phyloP scores from a whole-genome alignment of 148 eudicot genomes.

The Talinum fruticosum region DNA sequence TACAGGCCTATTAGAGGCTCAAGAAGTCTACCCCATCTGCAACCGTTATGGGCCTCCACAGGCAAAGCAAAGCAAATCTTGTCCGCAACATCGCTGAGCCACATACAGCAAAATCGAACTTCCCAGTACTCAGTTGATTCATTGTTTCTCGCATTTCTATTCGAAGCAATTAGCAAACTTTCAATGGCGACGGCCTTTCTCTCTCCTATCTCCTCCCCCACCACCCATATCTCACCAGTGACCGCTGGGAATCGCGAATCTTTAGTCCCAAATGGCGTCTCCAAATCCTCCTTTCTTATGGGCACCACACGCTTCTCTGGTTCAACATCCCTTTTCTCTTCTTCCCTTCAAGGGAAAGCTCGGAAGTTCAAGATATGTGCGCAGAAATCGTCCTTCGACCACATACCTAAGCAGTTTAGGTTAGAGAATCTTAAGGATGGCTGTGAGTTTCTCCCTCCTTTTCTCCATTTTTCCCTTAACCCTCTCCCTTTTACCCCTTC shows the following conservation, averaged over 20 bases:
- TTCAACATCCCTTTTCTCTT: constrained; percentile 26
- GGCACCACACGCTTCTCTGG: constrained; percentile 31
- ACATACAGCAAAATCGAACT: too few relatives aligned
- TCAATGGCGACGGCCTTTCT: constrained; percentile 58
- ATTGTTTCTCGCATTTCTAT: too few relatives aligned
- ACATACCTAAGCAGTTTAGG: constrained; percentile 72
- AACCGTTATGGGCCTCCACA: too few relatives aligned
- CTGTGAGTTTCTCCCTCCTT: constrained; percentile 38
- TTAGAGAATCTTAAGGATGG: constrained; percentile 70
- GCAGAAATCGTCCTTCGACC: constrained; percentile 44
- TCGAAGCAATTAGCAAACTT: too few relatives aligned
- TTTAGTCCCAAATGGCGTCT: constrained; percentile 19
- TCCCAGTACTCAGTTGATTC: too few relatives aligned
- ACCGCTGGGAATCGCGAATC: constrained; percentile 27
- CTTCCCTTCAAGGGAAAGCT: constrained; percentile 21
- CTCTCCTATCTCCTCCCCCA: constrained; percentile 43
- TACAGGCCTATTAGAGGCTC: too few relatives aligned
- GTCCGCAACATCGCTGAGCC: too few relatives aligned
- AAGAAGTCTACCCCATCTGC: too few relatives aligned
- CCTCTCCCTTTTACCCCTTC: not conserved
- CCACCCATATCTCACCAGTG: constrained; percentile 18
- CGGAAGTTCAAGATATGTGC: constrained; percentile 42
- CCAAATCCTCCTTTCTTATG: constrained; percentile 40
- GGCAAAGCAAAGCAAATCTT: too few relatives aligned
- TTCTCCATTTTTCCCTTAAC: not conserved